Percentiles rank a stretch among this genome's conserved stretches.
Conservation (phyloP, 2,329 filamentous ascomycete species). For the Lachnellula cervina region DNA sequence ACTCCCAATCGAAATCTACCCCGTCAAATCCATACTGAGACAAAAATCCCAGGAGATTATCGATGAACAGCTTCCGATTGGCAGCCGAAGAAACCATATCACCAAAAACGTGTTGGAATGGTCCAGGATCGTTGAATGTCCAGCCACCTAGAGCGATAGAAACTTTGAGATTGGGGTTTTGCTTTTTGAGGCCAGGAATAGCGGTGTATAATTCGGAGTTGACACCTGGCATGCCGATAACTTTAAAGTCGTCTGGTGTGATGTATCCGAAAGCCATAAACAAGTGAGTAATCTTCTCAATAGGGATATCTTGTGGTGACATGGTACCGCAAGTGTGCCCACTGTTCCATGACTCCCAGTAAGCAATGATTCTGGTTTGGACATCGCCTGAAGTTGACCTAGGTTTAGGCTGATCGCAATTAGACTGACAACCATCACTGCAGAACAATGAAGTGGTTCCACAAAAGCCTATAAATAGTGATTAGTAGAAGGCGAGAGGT, state of each 20-base stretch:
- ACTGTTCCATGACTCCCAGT: neutral
- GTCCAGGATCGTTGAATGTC: neutral
- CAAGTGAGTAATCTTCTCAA: slow-evolving; percentile 2
- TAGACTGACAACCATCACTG: neutral
- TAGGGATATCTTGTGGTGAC: slow-evolving; percentile 1
- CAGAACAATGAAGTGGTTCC: neutral
- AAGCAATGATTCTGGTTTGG: neutral
- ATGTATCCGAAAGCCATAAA: neutral
- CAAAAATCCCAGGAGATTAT: slow-evolving; percentile 36
- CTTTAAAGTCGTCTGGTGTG: neutral
- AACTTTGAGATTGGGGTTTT: neutral
- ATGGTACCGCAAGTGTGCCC: neutral
- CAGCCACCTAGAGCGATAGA: neutral
- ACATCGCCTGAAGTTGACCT: neutral
- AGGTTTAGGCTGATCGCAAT: neutral
- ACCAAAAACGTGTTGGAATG: neutral
- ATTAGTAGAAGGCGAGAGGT: neutral
- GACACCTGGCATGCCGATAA: neutral
- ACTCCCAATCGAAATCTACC: slow-evolving; percentile 44
- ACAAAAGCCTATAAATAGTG: neutral
- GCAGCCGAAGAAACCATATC: slow-evolving; percentile 30
- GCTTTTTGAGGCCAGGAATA: neutral
- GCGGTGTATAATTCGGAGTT: neutral
- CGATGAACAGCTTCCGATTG: slow-evolving; percentile 35
- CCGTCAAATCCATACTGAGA: slow-evolving; percentile 40